A percentile compares a stretch with the other conserved stretches of the same genome.
Conservation (phyloP, 371 early-diverging fungal species). For the Conidiobolus incongruus region DNA sequence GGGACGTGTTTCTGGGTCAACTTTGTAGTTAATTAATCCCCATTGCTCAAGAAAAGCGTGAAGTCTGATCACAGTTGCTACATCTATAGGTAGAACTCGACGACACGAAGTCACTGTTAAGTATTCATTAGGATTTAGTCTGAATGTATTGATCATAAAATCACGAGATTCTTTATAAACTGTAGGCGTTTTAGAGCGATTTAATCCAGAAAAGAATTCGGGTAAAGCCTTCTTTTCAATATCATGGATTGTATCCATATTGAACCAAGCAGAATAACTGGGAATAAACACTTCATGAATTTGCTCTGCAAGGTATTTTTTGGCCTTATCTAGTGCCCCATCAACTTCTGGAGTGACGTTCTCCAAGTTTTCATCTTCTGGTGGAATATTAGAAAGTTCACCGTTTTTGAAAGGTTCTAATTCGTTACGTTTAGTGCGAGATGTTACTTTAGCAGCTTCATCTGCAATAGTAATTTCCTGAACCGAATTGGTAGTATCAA, state of each 20-base stretch:
- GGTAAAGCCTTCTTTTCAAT: constrained; percentile 82
- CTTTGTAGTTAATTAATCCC: constrained; percentile 95
- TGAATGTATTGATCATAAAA: constrained; percentile 93
- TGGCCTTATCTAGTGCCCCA: constrained; percentile 27
- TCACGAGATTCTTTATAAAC: constrained; percentile 91
- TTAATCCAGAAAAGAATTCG: constrained; percentile 84
- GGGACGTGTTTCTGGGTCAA: constrained; percentile 79
- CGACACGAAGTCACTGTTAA: constrained; percentile 91
- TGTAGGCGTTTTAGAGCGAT: constrained; percentile 74
- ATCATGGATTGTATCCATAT: constrained; percentile 55
- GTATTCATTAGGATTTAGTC: constrained; percentile 84
- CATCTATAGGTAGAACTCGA: constrained; percentile 88
- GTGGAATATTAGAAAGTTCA: too few species aligned
- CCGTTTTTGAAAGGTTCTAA: too few species aligned
- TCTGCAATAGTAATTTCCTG: too few species aligned
- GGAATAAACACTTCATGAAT: constrained; percentile 56
- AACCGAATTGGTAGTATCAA: too few species aligned
- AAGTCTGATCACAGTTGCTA: constrained; percentile 90
- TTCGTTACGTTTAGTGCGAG: too few species aligned
- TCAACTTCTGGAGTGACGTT: constrained; percentile 20
- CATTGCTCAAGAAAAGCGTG: constrained; percentile 98
- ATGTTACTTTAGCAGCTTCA: too few species aligned
- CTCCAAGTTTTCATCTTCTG: constrained; percentile 8
- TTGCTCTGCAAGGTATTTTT: constrained; percentile 41
- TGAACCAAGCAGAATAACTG: constrained; percentile 87